Percentiles rank a stretch among this genome's conserved stretches.
Conservation (phyloP, 768 basidiomycete genomes). For the Gloeophyllum trabeum region DNA sequence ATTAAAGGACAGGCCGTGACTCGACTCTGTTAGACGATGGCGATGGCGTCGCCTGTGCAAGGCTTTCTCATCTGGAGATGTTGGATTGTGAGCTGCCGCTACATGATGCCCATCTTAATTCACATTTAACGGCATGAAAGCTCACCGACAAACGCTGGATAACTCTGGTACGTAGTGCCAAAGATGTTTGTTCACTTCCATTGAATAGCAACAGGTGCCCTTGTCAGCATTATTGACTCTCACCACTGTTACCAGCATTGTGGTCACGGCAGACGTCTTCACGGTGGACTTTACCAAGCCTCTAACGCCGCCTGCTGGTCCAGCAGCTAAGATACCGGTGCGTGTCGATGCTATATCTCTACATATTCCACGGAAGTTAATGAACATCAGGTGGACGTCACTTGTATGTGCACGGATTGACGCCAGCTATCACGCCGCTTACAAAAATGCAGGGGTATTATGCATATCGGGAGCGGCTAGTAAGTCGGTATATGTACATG, state of each 20-base stretch:
- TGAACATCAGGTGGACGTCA: conserved; percentile 5
- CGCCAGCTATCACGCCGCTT: too few species aligned
- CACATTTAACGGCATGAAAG: conserved; percentile 1
- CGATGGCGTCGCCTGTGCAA: conserved; percentile 16
- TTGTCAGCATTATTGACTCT: background rate
- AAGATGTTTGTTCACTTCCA: too few species aligned
- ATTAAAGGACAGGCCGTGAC: too few species aligned
- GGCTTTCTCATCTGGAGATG: conserved; percentile 17
- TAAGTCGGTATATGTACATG: too few species aligned
- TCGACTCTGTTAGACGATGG: conserved; percentile 7
- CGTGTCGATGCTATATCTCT: background rate
- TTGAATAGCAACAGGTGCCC: too few species aligned
- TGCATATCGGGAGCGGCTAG: too few species aligned
- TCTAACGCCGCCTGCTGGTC: conserved; percentile 5
- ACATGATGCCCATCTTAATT: background rate
- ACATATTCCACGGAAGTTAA: background rate
- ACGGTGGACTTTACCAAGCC: conserved; percentile 5
- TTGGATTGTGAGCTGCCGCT: conserved; percentile 12
- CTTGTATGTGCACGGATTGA: too few species aligned
- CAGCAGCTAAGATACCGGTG: conserved; percentile 8
- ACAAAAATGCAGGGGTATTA: too few species aligned
- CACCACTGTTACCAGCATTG: background rate
- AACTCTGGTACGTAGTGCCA: conserved; percentile 10
- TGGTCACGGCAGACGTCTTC: conserved; percentile 10
- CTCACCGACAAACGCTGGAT: conserved; percentile 7